phyloP scores from a whole-genome alignment of 192 early-diverging fungal species.

The Podila epicladia region DNA sequence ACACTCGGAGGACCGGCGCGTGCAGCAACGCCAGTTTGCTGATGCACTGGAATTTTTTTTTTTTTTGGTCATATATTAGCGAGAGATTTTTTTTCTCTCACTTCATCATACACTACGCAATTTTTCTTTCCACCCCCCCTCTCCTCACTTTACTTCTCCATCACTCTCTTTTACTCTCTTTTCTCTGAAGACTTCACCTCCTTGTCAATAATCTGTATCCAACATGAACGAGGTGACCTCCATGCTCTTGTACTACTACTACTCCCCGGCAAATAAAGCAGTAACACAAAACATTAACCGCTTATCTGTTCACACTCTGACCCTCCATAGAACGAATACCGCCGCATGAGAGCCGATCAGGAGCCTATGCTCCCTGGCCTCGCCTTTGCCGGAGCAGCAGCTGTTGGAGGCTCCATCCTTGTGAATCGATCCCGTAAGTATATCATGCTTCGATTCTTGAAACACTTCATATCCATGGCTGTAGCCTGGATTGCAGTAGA shows the following conservation, averaged over 20 bases:
- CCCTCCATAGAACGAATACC: constrained; percentile 2
- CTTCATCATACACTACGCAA: too few species aligned
- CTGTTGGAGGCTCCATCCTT: constrained; percentile 20
- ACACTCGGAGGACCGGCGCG: too few species aligned
- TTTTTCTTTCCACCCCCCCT: too few species aligned
- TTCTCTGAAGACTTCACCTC: background rate
- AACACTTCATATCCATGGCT: background rate
- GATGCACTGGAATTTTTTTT: too few species aligned
- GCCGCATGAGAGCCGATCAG: constrained; percentile 11
- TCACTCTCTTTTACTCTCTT: background rate
- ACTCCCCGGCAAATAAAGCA: background rate
- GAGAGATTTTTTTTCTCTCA: too few species aligned
- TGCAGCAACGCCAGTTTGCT: too few species aligned
- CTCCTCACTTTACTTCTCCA: background rate
- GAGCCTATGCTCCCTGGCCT: constrained; percentile 35
- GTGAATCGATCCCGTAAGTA: constrained; percentile 31
- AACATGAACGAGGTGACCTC: background rate
- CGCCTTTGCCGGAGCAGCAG: constrained; percentile 32
- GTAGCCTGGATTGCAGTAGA: background rate
- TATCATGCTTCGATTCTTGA: background rate
- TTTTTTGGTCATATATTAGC: too few species aligned
- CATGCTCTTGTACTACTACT: background rate
- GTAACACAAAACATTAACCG: background rate
- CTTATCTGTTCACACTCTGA: background rate
- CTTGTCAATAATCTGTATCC: background rate